Evolutionary conservation across 2,329 filamentous ascomycete species (phyloP).

Genomic region (Colletotrichum echinochloae): DNA sequence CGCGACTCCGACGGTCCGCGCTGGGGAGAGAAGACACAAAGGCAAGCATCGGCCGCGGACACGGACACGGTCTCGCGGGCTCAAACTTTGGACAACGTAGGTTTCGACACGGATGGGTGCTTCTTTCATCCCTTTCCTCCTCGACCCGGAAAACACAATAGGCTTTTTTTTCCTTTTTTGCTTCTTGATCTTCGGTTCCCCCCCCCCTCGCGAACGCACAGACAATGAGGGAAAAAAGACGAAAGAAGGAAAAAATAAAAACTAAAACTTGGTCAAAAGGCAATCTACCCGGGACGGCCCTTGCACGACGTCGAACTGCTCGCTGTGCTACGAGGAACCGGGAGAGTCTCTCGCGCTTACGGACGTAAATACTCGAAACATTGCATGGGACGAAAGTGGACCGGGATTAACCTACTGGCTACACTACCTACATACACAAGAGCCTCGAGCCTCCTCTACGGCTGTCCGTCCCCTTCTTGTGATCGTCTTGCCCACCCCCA

Average conservation of each 20-base stretch:
- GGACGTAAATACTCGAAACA: neutral
- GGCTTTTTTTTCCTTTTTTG: neutral
- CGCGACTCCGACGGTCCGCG: neutral
- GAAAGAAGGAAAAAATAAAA: neutral
- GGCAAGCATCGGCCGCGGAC: neutral
- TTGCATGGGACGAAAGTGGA: neutral
- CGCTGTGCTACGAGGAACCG: no score
- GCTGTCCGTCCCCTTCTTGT: neutral
- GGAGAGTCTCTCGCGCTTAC: neutral
- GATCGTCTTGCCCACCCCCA: slow-evolving; percentile 11
- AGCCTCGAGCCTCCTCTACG: neutral
- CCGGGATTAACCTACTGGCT: neutral
- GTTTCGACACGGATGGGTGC: neutral
- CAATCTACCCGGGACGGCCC: slow-evolving; percentile 26
- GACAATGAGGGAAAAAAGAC: neutral
- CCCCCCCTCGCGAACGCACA: neutral
- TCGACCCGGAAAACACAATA: neutral
- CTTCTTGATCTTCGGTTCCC: no score
- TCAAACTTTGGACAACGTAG: neutral
- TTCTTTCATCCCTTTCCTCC: neutral
- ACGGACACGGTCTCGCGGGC: neutral
- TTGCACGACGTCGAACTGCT: slow-evolving; percentile 10
- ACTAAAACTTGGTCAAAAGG: no score
- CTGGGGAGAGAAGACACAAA: neutral
- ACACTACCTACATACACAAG: neutral